Evolutionary conservation across 768 basidiomycete species (phyloP).

Genomic region (Cystofilobasidium bisporidii): DNA sequence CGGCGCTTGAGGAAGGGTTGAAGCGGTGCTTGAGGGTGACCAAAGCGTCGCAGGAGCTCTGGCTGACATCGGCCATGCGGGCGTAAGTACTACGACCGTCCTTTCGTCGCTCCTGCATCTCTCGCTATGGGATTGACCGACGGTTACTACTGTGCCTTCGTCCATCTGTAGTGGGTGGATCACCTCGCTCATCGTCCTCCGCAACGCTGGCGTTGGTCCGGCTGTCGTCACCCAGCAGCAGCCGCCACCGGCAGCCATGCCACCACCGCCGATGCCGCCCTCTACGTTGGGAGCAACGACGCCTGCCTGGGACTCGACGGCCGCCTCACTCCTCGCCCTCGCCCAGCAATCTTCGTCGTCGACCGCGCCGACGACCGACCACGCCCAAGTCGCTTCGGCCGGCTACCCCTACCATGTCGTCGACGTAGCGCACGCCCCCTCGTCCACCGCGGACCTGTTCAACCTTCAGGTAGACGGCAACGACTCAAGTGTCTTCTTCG

Average conservation of each 20-base stretch:
- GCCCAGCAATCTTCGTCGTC: not conserved
- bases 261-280: no score
- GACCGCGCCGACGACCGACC: no score
- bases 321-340: not conserved
- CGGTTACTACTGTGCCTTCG: not conserved
- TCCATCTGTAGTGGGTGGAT: not conserved
- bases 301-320: no score
- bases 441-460: no score
- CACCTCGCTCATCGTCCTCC: not conserved
- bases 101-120: not conserved
- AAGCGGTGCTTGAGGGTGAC: not conserved
- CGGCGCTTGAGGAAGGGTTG: not conserved
- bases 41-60: not conserved
- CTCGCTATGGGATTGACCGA: not conserved
- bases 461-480: no score
- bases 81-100: not conserved
- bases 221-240: not conserved
- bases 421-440: no score
- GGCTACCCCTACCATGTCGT: no score
- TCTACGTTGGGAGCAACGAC: no score
- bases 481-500: no score
- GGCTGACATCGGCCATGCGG: not conserved
- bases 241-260: not conserved
- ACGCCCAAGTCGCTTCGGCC: no score
- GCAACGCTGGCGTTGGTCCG: not conserved